Conservation (phyloP, 2,329 filamentous ascomycete species). For the Diaporthe sp. region DNA sequence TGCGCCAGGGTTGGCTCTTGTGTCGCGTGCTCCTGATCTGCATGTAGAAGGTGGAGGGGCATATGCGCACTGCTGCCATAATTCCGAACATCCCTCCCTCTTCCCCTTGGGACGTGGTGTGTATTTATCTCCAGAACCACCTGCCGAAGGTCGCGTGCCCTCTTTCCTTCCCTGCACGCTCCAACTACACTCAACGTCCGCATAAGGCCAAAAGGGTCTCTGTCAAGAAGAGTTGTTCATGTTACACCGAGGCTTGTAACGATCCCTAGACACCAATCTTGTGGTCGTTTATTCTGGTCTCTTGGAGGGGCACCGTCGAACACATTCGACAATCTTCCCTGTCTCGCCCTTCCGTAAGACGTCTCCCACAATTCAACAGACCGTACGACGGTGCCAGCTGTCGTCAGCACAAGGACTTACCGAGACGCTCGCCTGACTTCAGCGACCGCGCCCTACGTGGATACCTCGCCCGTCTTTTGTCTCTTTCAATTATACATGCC, state of each 20-base stretch:
- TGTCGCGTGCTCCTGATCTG: constrained; percentile 25
- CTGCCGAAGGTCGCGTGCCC: constrained; percentile 15
- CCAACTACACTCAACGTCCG: neutral
- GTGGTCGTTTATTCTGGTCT: neutral
- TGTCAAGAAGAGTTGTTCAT: neutral
- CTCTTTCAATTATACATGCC: neutral
- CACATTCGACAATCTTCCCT: neutral
- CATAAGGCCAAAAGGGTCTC: neutral
- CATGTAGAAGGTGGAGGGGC: neutral
- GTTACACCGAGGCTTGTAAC: constrained; percentile 5
- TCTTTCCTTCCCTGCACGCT: neutral
- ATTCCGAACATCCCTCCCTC: neutral
- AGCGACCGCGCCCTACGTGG: neutral
- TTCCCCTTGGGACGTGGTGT: neutral
- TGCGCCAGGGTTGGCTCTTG: neutral
- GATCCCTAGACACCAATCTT: neutral
- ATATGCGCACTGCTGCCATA: constrained; percentile 8
- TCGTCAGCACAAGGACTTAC: neutral
- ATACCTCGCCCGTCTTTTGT: constrained; percentile 4
- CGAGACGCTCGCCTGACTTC: neutral
- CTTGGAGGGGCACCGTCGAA: neutral
- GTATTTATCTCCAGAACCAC: constrained; percentile 3
- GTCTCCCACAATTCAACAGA: neutral
- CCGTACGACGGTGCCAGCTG: constrained; percentile 15
- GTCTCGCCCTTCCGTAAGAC: neutral